Evolutionary conservation across 2,329 filamentous ascomycete genomes (phyloP).

Genomic region (Apiospora phragmitis): DNA sequence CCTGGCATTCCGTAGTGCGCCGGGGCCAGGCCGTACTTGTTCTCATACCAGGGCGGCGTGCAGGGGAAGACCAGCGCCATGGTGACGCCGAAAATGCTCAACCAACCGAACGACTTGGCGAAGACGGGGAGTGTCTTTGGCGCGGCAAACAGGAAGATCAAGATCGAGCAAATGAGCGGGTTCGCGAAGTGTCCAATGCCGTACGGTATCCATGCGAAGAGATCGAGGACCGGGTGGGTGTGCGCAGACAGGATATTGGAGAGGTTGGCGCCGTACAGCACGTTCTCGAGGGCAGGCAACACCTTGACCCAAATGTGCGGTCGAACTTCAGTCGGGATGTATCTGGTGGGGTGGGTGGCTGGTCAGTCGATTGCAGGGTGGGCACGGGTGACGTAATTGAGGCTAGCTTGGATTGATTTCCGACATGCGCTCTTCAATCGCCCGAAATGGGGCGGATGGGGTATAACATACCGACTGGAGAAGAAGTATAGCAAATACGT

Average conservation of each 20-base stretch:
- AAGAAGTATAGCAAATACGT: constrained; percentile 92
- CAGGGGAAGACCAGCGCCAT: constrained; percentile 92
- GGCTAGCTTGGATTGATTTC: constrained; percentile 18
- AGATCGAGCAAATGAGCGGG: constrained; percentile 73
- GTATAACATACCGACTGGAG: constrained; percentile 75
- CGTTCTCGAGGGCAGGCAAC: constrained; percentile 90
- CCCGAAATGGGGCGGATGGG: not conserved
- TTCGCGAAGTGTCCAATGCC: constrained; percentile 88
- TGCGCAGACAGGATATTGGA: constrained; percentile 94
- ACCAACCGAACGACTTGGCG: constrained; percentile 85
- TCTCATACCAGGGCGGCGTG: constrained; percentile 97
- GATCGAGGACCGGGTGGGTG: constrained; percentile 78
- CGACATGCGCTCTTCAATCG: not conserved
- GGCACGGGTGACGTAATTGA: not conserved
- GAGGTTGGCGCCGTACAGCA: constrained; percentile 91
- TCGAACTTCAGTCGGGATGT: constrained; percentile 84
- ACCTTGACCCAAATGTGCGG: constrained; percentile 96
- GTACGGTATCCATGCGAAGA: constrained; percentile 92
- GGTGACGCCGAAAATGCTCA: constrained; percentile 83
- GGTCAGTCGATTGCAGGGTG: not conserved
- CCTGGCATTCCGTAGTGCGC: constrained; percentile 91
- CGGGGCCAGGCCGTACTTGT: constrained; percentile 83
- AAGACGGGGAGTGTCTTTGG: constrained; percentile 84
- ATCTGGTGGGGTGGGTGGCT: constrained; percentile 52
- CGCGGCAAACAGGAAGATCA: constrained; percentile 87